Percentiles rank a stretch among this genome's conserved stretches.
phyloP scores from a whole-genome alignment of 495 filamentous ascomycete species.

The Trichocladium antarcticum region DNA sequence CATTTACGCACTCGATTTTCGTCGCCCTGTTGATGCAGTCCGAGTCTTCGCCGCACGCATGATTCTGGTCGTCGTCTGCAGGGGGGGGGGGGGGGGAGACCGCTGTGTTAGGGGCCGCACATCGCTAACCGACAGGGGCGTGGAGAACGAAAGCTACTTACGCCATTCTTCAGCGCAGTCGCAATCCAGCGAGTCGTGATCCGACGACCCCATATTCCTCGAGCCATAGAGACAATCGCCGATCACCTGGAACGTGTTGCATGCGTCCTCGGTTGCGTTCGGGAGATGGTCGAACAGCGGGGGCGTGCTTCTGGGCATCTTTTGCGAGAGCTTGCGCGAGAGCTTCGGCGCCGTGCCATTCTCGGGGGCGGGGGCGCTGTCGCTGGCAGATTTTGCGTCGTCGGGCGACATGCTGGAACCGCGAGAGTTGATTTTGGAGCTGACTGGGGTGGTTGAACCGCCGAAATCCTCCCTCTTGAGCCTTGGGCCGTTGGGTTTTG shows the following conservation, averaged over 20 bases:
- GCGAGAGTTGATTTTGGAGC: slow-evolving; percentile 29
- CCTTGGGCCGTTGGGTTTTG: slow-evolving; percentile 20
- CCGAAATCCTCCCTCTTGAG: slow-evolving; percentile 31
- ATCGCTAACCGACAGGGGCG: slow-evolving; percentile 9
- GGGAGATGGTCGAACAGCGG: slow-evolving; percentile 57
- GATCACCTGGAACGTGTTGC: slow-evolving; percentile 67
- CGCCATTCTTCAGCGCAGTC: slow-evolving; percentile 94
- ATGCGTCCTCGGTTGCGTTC: slow-evolving; percentile 65
- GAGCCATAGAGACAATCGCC: slow-evolving; percentile 74
- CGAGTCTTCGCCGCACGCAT: slow-evolving; percentile 89
- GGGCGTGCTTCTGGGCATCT: slow-evolving; percentile 47
- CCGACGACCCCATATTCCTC: slow-evolving; percentile 79
- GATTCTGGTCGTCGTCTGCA: slow-evolving; percentile 60
- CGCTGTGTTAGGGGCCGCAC: slow-evolving; percentile 8
- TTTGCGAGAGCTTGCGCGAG: slow-evolving; percentile 63
- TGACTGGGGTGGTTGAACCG: slow-evolving; percentile 30
- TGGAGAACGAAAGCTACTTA: slow-evolving; percentile 43
- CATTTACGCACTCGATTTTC: slow-evolving; percentile 87
- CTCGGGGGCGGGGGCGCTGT: slow-evolving; percentile 34
- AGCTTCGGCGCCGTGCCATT: slow-evolving; percentile 52
- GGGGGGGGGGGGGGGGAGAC: background rate
- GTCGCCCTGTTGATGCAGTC: slow-evolving; percentile 98
- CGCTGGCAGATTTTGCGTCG: slow-evolving; percentile 32
- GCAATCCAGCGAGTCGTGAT: slow-evolving; percentile 84
- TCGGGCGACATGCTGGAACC: slow-evolving; percentile 35